A percentile compares a stretch with the other conserved stretches of the same genome.
Evolutionary conservation across 139 green algal genomes (phyloP).

Genomic region (Chlorella sp.): DNA sequence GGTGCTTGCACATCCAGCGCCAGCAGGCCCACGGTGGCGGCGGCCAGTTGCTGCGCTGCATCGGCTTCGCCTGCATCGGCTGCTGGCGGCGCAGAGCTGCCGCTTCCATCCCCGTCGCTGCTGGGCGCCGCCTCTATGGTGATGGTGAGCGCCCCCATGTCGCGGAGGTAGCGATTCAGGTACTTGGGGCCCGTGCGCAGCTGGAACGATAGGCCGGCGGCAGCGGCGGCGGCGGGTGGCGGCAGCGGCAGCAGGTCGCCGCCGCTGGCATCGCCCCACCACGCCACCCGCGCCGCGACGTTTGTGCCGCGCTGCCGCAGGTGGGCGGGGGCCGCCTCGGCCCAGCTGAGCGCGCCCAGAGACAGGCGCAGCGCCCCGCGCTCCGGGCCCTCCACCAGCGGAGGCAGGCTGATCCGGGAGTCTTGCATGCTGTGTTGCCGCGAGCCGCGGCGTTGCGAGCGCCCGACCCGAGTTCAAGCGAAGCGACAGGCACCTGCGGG

Average conservation of each 20-base stretch:
- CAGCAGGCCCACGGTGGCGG: background rate
- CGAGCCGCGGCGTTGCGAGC: too few species aligned
- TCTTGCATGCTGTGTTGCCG: background rate
- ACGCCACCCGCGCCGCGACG: background rate
- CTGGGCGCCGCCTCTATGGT: background rate
- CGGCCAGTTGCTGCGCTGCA: background rate
- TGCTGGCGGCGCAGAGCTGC: background rate
- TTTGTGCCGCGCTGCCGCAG: background rate
- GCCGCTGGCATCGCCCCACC: conserved; percentile 14
- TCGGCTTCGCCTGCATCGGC: background rate
- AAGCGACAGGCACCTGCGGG: too few species aligned
- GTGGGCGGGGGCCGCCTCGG: background rate
- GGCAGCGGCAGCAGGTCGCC: conserved; percentile 8
- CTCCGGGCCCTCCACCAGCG: background rate
- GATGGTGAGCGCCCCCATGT: conserved; percentile 19
- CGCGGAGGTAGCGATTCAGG: background rate
- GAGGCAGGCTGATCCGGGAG: background rate
- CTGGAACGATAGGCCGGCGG: background rate
- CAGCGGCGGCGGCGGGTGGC: background rate
- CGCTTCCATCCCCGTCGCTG: background rate
- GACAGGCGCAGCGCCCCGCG: background rate
- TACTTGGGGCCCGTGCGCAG: conserved; percentile 24
- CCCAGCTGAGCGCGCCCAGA: background rate
- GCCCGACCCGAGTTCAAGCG: too few species aligned
- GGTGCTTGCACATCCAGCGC: conserved; percentile 10